Evolutionary conservation across 495 filamentous ascomycete genomes (phyloP).

Genomic region (Neurospora sp.): DNA sequence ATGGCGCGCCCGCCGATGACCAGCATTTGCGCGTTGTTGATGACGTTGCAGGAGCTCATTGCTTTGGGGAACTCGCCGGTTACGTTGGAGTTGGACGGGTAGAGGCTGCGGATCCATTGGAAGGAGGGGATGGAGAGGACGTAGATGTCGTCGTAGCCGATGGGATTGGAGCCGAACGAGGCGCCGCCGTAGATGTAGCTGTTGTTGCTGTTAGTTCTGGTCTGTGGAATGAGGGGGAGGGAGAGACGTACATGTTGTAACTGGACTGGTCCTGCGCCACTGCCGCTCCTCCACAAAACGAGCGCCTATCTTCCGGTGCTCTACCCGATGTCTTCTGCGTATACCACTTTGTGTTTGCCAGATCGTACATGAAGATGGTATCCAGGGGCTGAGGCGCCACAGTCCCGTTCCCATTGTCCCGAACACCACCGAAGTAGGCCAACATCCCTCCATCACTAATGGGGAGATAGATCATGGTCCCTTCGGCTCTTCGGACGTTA

Average conservation of each 20-base stretch:
- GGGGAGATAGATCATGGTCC: constrained; percentile 15
- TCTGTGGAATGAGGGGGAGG: neutral
- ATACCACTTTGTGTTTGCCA: constrained; percentile 13
- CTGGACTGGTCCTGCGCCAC: constrained; percentile 15
- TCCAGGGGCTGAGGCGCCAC: constrained; percentile 5
- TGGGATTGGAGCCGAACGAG: constrained; percentile 4
- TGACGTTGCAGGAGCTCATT: constrained; percentile 9
- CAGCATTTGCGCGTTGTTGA: constrained; percentile 14
- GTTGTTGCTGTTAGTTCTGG: neutral
- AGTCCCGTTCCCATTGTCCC: constrained; percentile 12
- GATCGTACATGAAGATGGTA: constrained; percentile 14
- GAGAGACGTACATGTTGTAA: constrained; percentile 13
- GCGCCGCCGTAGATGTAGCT: constrained; percentile 17
- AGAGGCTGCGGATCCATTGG: constrained; percentile 13
- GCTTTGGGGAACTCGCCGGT: constrained; percentile 8
- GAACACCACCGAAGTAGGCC: constrained; percentile 13
- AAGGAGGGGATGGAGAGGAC: constrained; percentile 15
- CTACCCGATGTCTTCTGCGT: constrained; percentile 6
- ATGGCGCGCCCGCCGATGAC: constrained; percentile 9
- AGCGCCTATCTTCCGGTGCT: constrained; percentile 3
- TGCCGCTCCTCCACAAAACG: constrained; percentile 13
- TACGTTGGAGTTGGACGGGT: constrained; percentile 4
- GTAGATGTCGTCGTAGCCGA: constrained; percentile 16
- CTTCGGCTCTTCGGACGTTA: constrained; percentile 7
- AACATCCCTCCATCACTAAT: constrained; percentile 14